Conservation (phyloP, 2,329 filamentous ascomycete species). For the Erysiphe pulchra region DNA sequence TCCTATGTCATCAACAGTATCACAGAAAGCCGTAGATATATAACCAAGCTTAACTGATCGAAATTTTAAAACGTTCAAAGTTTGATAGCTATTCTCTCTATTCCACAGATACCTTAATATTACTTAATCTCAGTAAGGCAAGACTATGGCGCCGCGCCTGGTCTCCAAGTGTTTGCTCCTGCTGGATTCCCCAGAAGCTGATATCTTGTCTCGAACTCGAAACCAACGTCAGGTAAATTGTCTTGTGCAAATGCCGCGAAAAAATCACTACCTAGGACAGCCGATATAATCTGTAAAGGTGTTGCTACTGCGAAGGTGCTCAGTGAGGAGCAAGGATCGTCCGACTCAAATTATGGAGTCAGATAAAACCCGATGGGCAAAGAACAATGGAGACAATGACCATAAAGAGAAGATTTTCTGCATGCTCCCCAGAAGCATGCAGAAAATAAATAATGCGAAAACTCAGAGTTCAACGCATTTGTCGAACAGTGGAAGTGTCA, state of each 20-base stretch:
- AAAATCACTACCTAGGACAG: neutral
- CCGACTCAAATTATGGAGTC: neutral
- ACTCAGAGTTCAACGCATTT: neutral
- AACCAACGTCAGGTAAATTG: too few relatives aligned
- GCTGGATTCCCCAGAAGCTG: too few relatives aligned
- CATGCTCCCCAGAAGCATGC: neutral
- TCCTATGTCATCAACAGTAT: too few relatives aligned
- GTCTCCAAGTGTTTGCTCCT: too few relatives aligned
- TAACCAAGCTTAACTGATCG: too few relatives aligned
- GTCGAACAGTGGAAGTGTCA: neutral
- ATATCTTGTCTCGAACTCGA: neutral
- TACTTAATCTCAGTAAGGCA: too few relatives aligned
- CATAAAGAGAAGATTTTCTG: neutral
- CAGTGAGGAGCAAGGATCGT: neutral
- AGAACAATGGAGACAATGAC: neutral
- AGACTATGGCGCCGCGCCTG: too few relatives aligned
- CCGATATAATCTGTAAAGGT: neutral
- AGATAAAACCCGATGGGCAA: neutral
- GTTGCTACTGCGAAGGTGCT: neutral
- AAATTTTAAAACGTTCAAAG: too few relatives aligned
- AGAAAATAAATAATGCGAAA: neutral
- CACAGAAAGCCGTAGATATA: too few relatives aligned
- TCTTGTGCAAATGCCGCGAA: neutral
- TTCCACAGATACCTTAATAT: too few relatives aligned
- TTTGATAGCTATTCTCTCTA: too few relatives aligned